Conservation (phyloP, 2,329 filamentous ascomycete species). For the Leptosphaerulina australis region DNA sequence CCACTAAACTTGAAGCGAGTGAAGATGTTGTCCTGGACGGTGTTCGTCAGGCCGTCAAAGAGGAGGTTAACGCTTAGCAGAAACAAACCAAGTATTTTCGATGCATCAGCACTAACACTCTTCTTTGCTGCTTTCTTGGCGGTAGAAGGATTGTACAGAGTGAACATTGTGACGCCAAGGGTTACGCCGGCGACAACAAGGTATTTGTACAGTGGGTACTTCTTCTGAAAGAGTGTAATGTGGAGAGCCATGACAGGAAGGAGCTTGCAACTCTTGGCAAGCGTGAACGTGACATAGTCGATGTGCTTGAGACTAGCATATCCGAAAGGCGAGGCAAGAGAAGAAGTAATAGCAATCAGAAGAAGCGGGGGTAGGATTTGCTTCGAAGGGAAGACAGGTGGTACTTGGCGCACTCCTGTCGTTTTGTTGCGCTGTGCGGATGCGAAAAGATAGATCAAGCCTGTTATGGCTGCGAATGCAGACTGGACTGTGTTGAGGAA, state of each 20-base stretch:
- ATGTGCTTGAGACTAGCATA: constrained; percentile 92
- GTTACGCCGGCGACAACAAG: constrained; percentile 90
- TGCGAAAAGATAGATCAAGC: constrained; percentile 76
- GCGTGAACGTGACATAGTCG: constrained; percentile 97
- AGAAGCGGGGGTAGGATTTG: constrained; percentile 78
- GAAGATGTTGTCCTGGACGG: constrained; percentile 96
- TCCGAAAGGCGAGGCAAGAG: constrained; percentile 91
- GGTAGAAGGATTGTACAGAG: constrained; percentile 71
- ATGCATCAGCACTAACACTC: constrained; percentile 64
- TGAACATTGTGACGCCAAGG: constrained; percentile 91
- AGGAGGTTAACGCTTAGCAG: constrained; percentile 87
- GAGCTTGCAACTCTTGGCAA: constrained; percentile 97
- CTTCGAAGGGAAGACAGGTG: constrained; percentile 75
- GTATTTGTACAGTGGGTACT: constrained; percentile 96
- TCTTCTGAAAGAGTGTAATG: constrained; percentile 84
- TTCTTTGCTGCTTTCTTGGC: constrained; percentile 49
- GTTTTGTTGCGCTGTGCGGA: constrained; percentile 60
- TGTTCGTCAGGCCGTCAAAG: constrained; percentile 95
- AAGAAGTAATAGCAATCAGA: constrained; percentile 84
- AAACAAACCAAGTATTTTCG: constrained; percentile 77
- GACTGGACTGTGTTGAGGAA: constrained; percentile 98
- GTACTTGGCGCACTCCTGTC: constrained; percentile 38
- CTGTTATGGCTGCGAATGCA: constrained; percentile 80
- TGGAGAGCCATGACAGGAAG: constrained; percentile 98
- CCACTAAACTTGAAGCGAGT: constrained; percentile 77